Percentiles rank a stretch among this genome's conserved stretches.
Evolutionary conservation across 345 rosid species (phyloP).

Genomic region (Moricandia arvensis): DNA sequence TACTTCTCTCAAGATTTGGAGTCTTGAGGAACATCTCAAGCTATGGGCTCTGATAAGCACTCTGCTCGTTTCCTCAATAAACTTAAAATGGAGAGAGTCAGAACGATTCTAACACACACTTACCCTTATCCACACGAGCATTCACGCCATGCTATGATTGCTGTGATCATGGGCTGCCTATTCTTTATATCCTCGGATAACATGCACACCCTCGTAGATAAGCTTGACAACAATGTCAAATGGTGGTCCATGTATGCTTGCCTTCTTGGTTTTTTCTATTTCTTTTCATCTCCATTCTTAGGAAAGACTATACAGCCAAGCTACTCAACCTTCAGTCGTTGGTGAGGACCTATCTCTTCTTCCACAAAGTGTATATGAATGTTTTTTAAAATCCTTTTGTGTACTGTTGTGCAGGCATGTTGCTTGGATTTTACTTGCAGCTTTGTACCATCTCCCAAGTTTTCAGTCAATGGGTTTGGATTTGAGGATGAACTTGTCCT

Average conservation of each 20-base stretch:
- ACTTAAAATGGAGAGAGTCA: constrained; percentile 81
- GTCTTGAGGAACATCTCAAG: constrained; percentile 1
- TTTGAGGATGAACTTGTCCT: constrained; percentile 97
- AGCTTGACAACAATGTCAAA: constrained; percentile 59
- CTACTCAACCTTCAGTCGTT: constrained; percentile 91
- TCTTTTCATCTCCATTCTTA: constrained; percentile 94
- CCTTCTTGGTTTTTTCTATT: constrained; percentile 94
- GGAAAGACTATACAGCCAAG: constrained; percentile 95
- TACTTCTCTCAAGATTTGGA: constrained; percentile 22
- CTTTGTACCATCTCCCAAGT: constrained; percentile 97
- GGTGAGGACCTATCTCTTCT: constrained; percentile 52
- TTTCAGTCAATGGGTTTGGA: constrained; percentile 99
- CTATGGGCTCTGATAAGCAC: constrained; percentile 61
- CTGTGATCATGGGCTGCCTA: constrained; percentile 85
- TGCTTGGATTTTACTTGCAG: constrained; percentile 96
- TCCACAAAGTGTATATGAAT: not conserved
- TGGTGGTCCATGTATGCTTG: constrained; percentile 99
- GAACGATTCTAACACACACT: constrained; percentile 77
- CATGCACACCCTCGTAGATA: constrained; percentile 93
- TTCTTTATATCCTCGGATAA: constrained; percentile 96
- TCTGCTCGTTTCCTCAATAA: constrained; percentile 52
- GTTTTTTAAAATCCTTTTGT: not conserved
- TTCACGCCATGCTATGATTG: constrained; percentile 94
- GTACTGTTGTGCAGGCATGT: constrained; percentile 63
- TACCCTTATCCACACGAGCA: constrained; percentile 98